Conservation (phyloP, 164 flowering plant species). For the Hamamelis virginiana region DNA sequence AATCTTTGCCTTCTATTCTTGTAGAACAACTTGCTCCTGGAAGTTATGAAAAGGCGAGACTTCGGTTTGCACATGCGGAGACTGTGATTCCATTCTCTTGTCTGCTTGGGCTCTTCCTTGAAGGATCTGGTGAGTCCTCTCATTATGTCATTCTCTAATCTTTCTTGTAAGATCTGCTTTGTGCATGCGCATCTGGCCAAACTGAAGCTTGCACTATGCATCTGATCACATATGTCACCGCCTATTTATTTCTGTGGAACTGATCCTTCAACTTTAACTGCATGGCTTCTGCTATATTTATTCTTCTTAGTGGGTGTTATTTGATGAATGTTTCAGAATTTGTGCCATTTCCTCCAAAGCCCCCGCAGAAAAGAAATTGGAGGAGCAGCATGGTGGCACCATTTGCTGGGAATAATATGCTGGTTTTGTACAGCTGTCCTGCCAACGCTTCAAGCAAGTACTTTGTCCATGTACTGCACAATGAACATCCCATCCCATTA, state of each 20-base stretch:
- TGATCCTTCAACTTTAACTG: no score
- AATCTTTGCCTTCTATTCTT: slow-evolving; percentile 1
- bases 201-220: neutral
- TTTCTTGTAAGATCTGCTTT: neutral
- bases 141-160: neutral
- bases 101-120: slow-evolving; percentile 89
- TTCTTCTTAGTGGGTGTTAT: neutral
- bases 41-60: slow-evolving; percentile 84
- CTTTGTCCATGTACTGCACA: slow-evolving; percentile 85
- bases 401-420: slow-evolving; percentile 87
- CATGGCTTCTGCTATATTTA: no score
- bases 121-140: slow-evolving; percentile 62
- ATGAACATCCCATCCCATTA: slow-evolving; percentile 76
- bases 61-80: slow-evolving; percentile 97
- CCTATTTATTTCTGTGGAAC: no score
- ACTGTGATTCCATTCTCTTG: slow-evolving; percentile 94
- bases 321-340: slow-evolving; percentile 44
- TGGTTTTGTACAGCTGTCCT: slow-evolving; percentile 78
- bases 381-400: slow-evolving; percentile 82
- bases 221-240: neutral
- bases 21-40: slow-evolving; percentile 67
- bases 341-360: slow-evolving; percentile 73
- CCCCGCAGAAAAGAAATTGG: slow-evolving; percentile 83
- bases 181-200: neutral
- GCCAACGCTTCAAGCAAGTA: slow-evolving; percentile 57